Conservation (phyloP, 768 basidiomycete species). For the Trametes maxima region DNA sequence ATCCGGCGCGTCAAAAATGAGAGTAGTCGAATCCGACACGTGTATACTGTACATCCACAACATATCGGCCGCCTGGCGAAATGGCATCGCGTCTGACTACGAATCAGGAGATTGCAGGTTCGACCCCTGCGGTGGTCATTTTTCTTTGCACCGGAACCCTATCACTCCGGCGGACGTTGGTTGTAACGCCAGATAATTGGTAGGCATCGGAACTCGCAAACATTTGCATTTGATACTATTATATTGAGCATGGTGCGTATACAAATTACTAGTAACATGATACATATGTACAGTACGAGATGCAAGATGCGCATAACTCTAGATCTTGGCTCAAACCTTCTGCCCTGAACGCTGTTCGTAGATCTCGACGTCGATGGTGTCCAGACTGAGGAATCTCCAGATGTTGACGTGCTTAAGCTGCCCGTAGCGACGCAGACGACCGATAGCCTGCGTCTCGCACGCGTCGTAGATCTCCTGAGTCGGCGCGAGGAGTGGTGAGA, state of each 20-base stretch:
- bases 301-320: too few relatives aligned
- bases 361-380: conserved; percentile 89
- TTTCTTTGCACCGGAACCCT: too few relatives aligned
- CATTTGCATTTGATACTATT: too few relatives aligned
- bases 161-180: too few relatives aligned
- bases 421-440: conserved; percentile 82
- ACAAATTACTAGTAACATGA: too few relatives aligned
- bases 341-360: conserved; percentile 52
- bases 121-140: conserved; percentile 86
- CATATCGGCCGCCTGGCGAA: conserved; percentile 22
- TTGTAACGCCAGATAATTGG: too few relatives aligned
- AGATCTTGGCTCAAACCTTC: conserved; percentile 8
- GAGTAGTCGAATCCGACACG: too few relatives aligned
- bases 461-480: conserved; percentile 85
- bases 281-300: too few relatives aligned
- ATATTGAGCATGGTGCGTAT: too few relatives aligned
- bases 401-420: conserved; percentile 80
- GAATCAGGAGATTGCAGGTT: conserved; percentile 92
- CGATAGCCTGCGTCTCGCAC: conserved; percentile 81
- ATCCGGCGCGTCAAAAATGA: too few relatives aligned
- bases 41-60: background rate
- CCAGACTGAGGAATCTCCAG: conserved; percentile 80
- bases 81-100: conserved; percentile 26
- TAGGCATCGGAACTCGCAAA: too few relatives aligned
- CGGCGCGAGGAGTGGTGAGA: conserved; percentile 85